Base-by-base conservation (phyloP, 1,284 basidiomycete species). In the Marasmius sp. region DNA sequence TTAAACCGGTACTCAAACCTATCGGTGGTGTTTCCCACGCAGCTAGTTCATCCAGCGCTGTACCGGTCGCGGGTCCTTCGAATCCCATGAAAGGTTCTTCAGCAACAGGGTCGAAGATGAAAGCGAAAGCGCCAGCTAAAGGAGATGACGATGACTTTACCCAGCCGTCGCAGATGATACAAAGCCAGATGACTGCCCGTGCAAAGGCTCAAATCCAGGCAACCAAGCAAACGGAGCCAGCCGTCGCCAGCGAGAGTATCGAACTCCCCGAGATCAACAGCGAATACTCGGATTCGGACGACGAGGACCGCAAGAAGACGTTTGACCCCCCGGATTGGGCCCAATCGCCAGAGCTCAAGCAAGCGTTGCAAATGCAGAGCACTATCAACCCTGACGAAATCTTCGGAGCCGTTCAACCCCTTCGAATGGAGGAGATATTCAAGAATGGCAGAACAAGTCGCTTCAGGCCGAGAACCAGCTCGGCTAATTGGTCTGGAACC, bases 281-380 rank as follows among this genome's bases (percentile, higher is more conserved):
- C 75, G 95, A 97, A 69, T 97, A 97, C 74, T 97, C 94, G 3
- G 92, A 97, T 75, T 96, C 94, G 4, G 95, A 95, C 55, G 93
- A 97, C 69, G 93, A 95, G 71, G 85, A 87, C 68, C 86, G 90
- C 22, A 81, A 82, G 53, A 81, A 84, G 62, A 88, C 88, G 37
- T 88, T 87, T 68, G 85, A 91, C 72, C 88, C 84, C 65, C 95
- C 88, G 4, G 82, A 84, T 18, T 98, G 96, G 95, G 93, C 95
- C 6, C 93, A 96, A 72, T 94, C 93, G 33, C 94, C 95, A 14
- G 89, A 91, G 69, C 82, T 98, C 37, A 82, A 86, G 36, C 81
- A 87, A 58, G 91, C 91, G 2, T 81, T 98, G 62, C 81, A 90
- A 67, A 81, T 85, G 59, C 95, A 97, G 76, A 90, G 89, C 58